Conservation (phyloP, 306 rosid species). For the Quercus glauca region DNA sequence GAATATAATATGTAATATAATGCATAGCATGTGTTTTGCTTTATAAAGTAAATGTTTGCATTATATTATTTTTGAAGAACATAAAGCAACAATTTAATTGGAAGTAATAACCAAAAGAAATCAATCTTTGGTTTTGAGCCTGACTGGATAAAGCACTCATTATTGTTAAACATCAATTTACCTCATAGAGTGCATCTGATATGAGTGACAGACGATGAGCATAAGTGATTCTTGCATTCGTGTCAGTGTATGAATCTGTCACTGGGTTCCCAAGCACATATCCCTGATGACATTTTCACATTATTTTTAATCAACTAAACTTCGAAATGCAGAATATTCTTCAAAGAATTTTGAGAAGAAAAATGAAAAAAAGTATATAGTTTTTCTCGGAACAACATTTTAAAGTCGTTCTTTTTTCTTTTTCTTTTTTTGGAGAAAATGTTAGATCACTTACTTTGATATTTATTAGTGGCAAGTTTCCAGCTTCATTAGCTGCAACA, state of each 20-base stretch:
- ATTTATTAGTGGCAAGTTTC: conserved; percentile 3
- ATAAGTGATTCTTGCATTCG: conserved; percentile 2
- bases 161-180: background rate
- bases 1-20: no score
- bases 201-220: conserved; percentile 13
- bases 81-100: no score
- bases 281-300: background rate
- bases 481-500: conserved; percentile 13
- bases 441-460: conserved; percentile 2
- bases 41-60: no score
- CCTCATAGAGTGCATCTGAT: conserved; percentile 10
- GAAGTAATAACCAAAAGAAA: no score
- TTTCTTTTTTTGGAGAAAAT: background rate
- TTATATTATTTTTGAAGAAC: no score
- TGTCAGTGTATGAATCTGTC: conserved; percentile 20
- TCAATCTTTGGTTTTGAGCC: no score
- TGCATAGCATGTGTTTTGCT: no score
- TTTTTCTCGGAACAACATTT: background rate
- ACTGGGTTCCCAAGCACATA: conserved; percentile 21
- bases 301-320: background rate
- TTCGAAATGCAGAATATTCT: background rate
- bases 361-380: background rate
- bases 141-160: no score
- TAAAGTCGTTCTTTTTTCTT: no score
- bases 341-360: background rate